Evolutionary conservation across 1,139 yeast species (phyloP), one percentile per base, ranked within the genome.

Genomic region (Candida labiduridarum): DNA sequence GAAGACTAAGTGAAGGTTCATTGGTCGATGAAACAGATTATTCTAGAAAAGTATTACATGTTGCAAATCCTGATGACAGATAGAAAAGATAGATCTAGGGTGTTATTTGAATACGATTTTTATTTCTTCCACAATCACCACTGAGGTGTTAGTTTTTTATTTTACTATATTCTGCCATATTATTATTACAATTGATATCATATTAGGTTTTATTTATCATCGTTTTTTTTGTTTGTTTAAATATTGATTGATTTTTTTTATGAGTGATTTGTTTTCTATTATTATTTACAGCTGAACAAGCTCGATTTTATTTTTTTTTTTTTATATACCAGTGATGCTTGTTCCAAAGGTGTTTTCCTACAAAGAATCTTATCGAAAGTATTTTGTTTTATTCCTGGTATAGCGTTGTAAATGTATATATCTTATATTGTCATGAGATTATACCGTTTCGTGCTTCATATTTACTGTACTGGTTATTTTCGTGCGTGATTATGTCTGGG

Each of bases 21-120:
- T 74, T 87, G 54, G 92, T 90, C 12, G 95, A 87, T 64, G 91
- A 87, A 56, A 80, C 88, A 11, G 94, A 87, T 64, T 87, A 87
- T 67, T 79, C 87, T 45, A 76, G 91, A 58, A 86, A 87, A 67
- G 82, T 86, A 31, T 71, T 87, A 50, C 83, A 85, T 54, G 92
- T 87, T 25, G 87, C 91, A 42, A 87, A 87, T 61, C 91, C 92
- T 9, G 90, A 85, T 62, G 46, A 56, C 59, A 50, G 58, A 22
- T 30, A 18, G 27, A 18, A 27, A 18, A 34, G 6, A 25, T 40
- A 40, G 25, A 40, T 40, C 43, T 40, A 25, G 43, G 43, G 40
- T 36, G 7, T 16, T 14, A 34, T 16, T 9, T 22, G 25, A 22
- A 39, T 19, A 22, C 42, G 25, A 18, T 18, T 25, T 25, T 25